These are phyloP conservation scores for Terana coerulea DNA, from an alignment of 768 basidiomycete species.

Conservation along the genomic window DNA sequence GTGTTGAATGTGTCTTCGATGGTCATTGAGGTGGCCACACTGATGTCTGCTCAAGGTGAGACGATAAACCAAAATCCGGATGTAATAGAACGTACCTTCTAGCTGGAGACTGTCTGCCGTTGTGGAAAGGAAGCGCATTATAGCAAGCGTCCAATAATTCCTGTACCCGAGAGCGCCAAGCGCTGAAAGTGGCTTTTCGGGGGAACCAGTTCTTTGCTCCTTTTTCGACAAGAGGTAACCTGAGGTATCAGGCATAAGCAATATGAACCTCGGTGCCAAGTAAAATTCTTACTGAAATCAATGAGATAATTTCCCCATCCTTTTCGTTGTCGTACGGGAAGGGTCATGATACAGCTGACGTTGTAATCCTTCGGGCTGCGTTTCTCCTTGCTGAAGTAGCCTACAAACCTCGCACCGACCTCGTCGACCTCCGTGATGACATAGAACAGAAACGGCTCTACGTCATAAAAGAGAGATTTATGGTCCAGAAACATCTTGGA, in stretches of 20 bases:
- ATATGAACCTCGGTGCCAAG: slow-evolving; percentile 3
- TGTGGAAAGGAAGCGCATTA: slow-evolving; percentile 74
- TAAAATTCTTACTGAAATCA: slow-evolving; percentile 82
- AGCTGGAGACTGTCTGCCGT: slow-evolving; percentile 60
- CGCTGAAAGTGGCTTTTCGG: slow-evolving; percentile 92
- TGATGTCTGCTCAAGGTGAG: slow-evolving; percentile 58
- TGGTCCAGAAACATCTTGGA: slow-evolving; percentile 99
- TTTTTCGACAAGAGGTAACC: slow-evolving; percentile 97
- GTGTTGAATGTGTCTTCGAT: slow-evolving; percentile 81
- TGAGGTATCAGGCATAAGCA: slow-evolving; percentile 30
- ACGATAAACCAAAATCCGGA: not conserved
- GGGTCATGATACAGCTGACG: slow-evolving; percentile 98
- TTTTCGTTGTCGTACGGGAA: slow-evolving; percentile 89
- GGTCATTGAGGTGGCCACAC: slow-evolving; percentile 84
- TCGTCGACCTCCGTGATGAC: slow-evolving; percentile 94
- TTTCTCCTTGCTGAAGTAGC: slow-evolving; percentile 99
- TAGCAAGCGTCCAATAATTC: slow-evolving; percentile 88
- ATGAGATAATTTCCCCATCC: slow-evolving; percentile 98
- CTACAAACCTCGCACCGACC: slow-evolving; percentile 88
- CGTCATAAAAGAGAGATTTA: slow-evolving; percentile 98
- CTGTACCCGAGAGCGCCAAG: slow-evolving; percentile 93
- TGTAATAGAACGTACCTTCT: slow-evolving; percentile 55
- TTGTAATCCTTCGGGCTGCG: slow-evolving; percentile 94
- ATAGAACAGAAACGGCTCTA: slow-evolving; percentile 98
- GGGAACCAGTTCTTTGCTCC: slow-evolving; percentile 85